Percentiles rank a stretch among this genome's conserved stretches.
Conservation (phyloP, 2,329 filamentous ascomycete species). For the Penicillium sp. region DNA sequence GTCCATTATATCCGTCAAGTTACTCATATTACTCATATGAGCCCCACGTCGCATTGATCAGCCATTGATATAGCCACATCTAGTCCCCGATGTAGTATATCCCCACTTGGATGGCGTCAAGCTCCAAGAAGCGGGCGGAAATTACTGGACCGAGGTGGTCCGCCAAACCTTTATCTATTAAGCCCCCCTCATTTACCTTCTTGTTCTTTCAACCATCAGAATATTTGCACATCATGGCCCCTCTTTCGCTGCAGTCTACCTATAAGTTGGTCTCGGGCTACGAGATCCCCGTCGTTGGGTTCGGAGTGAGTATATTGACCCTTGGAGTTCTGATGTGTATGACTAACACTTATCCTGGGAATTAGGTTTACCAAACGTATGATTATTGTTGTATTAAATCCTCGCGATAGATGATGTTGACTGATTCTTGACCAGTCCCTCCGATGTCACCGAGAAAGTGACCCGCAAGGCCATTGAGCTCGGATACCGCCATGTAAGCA, state of each 20-base stretch:
- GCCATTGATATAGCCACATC: slow-evolving; percentile 10
- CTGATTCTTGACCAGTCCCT: slow-evolving; percentile 47
- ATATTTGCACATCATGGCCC: slow-evolving; percentile 25
- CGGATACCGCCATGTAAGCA: slow-evolving; percentile 57
- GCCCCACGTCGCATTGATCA: slow-evolving; percentile 10
- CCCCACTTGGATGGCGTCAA: slow-evolving; percentile 16
- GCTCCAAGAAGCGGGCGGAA: slow-evolving; percentile 12
- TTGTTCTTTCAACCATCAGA: neutral
- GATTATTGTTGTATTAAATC: slow-evolving; percentile 2
- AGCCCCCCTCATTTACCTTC: neutral
- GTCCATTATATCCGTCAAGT: neutral
- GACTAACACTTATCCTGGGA: slow-evolving; percentile 10
- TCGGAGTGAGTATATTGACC: slow-evolving; percentile 37
- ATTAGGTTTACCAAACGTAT: slow-evolving; percentile 44
- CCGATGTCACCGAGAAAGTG: slow-evolving; percentile 58
- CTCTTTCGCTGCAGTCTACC: slow-evolving; percentile 35
- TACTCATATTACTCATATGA: neutral
- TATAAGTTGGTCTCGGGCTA: slow-evolving; percentile 43
- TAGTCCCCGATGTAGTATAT: neutral
- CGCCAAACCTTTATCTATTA: neutral
- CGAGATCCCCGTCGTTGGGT: slow-evolving; percentile 43
- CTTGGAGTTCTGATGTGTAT: neutral
- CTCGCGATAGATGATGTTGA: neutral
- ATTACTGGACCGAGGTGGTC: slow-evolving; percentile 16
- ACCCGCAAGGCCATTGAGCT: slow-evolving; percentile 56